phyloP scores from a whole-genome alignment of 768 basidiomycete genomes.

The Russula earlei region DNA sequence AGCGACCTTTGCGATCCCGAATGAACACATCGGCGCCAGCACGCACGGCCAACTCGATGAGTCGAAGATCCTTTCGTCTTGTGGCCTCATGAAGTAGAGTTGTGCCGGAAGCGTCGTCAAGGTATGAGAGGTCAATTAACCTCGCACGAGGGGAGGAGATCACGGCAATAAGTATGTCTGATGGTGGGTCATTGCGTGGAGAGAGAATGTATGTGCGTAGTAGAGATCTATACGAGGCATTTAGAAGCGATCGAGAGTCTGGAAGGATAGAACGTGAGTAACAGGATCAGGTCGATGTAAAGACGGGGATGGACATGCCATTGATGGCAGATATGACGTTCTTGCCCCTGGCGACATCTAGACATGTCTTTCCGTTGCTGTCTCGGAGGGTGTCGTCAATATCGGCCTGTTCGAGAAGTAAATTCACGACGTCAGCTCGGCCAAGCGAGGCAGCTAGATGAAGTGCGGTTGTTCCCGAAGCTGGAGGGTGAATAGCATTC shows the following conservation, averaged over 20 bases:
- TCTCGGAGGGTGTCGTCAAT: conserved; percentile 76
- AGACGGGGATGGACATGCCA: conserved; percentile 34
- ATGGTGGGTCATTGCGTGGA: conserved; percentile 29
- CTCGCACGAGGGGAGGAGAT: conserved; percentile 60
- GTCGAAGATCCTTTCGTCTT: conserved; percentile 62
- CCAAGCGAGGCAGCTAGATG: conserved; percentile 68
- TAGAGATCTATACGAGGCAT: conserved; percentile 63
- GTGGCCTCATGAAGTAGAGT: conserved; percentile 86
- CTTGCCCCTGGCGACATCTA: conserved; percentile 63
- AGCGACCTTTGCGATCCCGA: conserved; percentile 62
- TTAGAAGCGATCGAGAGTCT: conserved; percentile 75
- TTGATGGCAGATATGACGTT: conserved; percentile 60
- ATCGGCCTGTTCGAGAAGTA: conserved; percentile 69
- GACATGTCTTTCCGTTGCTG: conserved; percentile 50
- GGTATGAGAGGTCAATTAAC: conserved; percentile 66
- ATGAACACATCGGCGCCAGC: conserved; percentile 88
- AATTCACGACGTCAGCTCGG: conserved; percentile 57
- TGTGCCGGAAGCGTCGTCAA: conserved; percentile 70
- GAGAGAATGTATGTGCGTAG: conserved; percentile 68
- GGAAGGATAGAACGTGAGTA: background rate
- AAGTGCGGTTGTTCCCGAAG: conserved; percentile 62
- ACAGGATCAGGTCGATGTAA: background rate
- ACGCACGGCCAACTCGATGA: conserved; percentile 77
- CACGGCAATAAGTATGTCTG: conserved; percentile 40
- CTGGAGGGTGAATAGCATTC: conserved; percentile 65